Evolutionary conservation across 2,329 filamentous ascomycete species (phyloP).

Genomic region (Corinectria fuckeliana): DNA sequence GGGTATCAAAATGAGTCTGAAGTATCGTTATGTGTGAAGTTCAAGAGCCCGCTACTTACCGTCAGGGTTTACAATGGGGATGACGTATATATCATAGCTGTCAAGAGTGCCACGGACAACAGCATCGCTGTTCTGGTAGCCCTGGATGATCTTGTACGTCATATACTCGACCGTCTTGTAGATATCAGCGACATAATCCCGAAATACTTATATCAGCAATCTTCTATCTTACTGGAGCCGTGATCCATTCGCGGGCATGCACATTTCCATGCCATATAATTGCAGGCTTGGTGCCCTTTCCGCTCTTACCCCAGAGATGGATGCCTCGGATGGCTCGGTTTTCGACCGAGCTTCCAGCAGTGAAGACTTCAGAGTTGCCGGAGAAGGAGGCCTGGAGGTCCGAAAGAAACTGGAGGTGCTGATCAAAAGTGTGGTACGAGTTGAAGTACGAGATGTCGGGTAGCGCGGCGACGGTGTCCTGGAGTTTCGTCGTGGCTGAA

Average conservation of each 20-base stretch:
- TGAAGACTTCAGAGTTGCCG: slow-evolving; percentile 55
- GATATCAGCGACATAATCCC: not conserved
- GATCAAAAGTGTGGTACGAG: slow-evolving; percentile 58
- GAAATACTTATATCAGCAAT: rapidly evolving
- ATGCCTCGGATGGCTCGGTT: slow-evolving; percentile 65
- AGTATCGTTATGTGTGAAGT: rapidly evolving
- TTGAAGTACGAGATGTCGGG: slow-evolving; percentile 53
- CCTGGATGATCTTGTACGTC: slow-evolving; percentile 30
- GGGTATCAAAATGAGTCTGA: not conserved
- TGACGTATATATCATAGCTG: slow-evolving; percentile 70
- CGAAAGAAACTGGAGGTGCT: slow-evolving; percentile 56
- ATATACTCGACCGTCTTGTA: slow-evolving; percentile 32
- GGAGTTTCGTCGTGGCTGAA: slow-evolving; percentile 7
- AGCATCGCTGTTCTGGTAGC: slow-evolving; percentile 25
- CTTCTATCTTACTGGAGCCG: slow-evolving; percentile 50
- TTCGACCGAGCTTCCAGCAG: slow-evolving; percentile 54
- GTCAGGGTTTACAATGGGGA: slow-evolving; percentile 68
- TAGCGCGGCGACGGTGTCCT: not conserved
- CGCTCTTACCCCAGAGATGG: slow-evolving; percentile 58
- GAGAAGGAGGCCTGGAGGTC: slow-evolving; percentile 53
- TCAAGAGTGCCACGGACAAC: slow-evolving; percentile 50
- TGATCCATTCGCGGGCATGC: slow-evolving; percentile 68
- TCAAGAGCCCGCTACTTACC: slow-evolving; percentile 43
- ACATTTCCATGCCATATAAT: slow-evolving; percentile 64
- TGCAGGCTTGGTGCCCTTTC: slow-evolving; percentile 55